Evolutionary conservation across 1,284 basidiomycete species (phyloP).

Genomic region (Rhodotorula mucilaginosa): DNA sequence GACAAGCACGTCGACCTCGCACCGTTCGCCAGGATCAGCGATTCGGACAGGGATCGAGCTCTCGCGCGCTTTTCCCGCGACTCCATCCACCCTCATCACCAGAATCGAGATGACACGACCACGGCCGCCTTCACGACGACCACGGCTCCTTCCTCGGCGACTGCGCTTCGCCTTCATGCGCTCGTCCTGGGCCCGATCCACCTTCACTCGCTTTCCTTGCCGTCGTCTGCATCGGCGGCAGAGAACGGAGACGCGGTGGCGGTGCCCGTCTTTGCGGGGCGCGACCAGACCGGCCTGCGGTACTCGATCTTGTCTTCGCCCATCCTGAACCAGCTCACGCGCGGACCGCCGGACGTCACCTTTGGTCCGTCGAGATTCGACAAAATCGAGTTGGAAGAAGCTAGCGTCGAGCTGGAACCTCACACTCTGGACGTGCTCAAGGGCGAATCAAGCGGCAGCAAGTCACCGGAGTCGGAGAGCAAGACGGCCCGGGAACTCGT

Average conservation of each 20-base stretch:
- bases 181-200: slow-evolving; percentile 18
- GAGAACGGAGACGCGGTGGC: background rate
- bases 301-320: slow-evolving; percentile 11
- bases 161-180: slow-evolving; percentile 21
- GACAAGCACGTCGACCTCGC: slow-evolving; percentile 17
- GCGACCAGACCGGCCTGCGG: slow-evolving; percentile 13
- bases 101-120: background rate
- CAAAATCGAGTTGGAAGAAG: background rate
- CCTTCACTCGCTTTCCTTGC: background rate
- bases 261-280: slow-evolving; percentile 5
- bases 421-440: background rate
- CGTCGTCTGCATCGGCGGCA: background rate
- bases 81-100: background rate
- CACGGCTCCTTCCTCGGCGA: background rate
- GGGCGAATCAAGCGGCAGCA: too few relatives aligned
- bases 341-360: slow-evolving; percentile 12
- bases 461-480: background rate
- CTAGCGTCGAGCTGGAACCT: slow-evolving; percentile 3
- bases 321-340: slow-evolving; percentile 16
- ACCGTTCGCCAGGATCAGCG: slow-evolving; percentile 5
- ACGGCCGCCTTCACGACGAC: background rate
- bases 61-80: background rate
- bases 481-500: slow-evolving; percentile 6
- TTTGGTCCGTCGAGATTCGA: slow-evolving; percentile 7
- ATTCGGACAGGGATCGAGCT: slow-evolving; percentile 17